phyloP scores from a whole-genome alignment of 768 basidiomycete species.

The Auricularia sp. region DNA sequence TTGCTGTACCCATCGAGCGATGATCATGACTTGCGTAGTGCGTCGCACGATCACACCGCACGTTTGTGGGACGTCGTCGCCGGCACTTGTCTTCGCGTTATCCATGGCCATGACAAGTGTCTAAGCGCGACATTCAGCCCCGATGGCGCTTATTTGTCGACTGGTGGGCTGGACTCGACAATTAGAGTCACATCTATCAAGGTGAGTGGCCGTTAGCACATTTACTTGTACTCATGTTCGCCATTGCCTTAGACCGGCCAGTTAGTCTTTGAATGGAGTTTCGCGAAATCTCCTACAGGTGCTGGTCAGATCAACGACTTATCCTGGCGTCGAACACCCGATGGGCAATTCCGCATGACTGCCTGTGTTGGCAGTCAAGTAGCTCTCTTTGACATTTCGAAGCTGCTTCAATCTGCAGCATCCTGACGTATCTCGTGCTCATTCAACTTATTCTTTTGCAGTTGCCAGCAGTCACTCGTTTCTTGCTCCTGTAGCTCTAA shows the following conservation, averaged over 20 bases:
- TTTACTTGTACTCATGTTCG: neutral
- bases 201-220: neutral
- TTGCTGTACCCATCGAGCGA: neutral
- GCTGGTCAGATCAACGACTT: neutral
- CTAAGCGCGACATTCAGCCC: constrained; percentile 73
- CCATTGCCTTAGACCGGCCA: neutral
- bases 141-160: constrained; percentile 58
- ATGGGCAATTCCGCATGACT: neutral
- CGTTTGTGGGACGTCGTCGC: constrained; percentile 76
- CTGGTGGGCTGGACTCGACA: constrained; percentile 37
- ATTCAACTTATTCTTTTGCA: neutral
- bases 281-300: neutral
- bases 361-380: neutral
- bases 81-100: constrained; percentile 65
- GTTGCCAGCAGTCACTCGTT: neutral
- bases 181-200: neutral
- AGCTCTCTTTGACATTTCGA: neutral
- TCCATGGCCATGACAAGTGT: constrained; percentile 64
- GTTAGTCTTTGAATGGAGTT: neutral
- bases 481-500: neutral
- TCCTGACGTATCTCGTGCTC: neutral
- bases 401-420: neutral
- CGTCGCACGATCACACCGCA: constrained; percentile 72
- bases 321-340: neutral
- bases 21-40: constrained; percentile 28